Percentiles rank a stretch among this genome's conserved stretches.
phyloP scores from a whole-genome alignment of 75 land plant genomes.

The Sequoia sempervirens region DNA sequence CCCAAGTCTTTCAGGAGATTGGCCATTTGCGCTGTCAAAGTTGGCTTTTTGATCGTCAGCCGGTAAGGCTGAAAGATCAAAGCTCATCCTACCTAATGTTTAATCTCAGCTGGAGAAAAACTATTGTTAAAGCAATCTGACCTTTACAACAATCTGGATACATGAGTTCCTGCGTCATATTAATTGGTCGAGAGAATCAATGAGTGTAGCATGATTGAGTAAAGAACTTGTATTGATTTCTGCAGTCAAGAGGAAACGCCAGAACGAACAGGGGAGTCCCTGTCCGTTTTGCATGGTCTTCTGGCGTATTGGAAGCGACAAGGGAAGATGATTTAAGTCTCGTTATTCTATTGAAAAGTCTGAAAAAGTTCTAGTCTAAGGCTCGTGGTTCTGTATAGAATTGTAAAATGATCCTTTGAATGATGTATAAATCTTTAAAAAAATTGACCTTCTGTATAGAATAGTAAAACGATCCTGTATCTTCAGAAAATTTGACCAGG shows the following conservation, averaged over 20 bases:
- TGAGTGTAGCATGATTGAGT: neutral
- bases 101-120: neutral
- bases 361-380: too few species aligned
- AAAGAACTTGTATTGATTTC: neutral
- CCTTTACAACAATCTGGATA: neutral
- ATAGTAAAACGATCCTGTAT: too few species aligned
- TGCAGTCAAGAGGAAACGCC: neutral
- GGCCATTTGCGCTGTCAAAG: neutral
- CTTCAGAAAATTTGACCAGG: too few species aligned
- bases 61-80: neutral
- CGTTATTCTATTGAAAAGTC: too few species aligned
- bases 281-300: neutral
- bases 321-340: neutral
- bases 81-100: neutral
- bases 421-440: too few species aligned
- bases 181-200: neutral
- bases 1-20: neutral
- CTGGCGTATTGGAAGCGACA: conserved; percentile 6
- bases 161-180: neutral
- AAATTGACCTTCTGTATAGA: too few species aligned
- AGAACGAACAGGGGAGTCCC: neutral
- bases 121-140: neutral
- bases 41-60: neutral
- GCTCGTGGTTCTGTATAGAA: too few species aligned
- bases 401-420: too few species aligned